A percentile compares a stretch with the other conserved stretches of the same genome.
phyloP scores from a whole-genome alignment of 208 protist species.

The Naegleria lovaniensis region DNA sequence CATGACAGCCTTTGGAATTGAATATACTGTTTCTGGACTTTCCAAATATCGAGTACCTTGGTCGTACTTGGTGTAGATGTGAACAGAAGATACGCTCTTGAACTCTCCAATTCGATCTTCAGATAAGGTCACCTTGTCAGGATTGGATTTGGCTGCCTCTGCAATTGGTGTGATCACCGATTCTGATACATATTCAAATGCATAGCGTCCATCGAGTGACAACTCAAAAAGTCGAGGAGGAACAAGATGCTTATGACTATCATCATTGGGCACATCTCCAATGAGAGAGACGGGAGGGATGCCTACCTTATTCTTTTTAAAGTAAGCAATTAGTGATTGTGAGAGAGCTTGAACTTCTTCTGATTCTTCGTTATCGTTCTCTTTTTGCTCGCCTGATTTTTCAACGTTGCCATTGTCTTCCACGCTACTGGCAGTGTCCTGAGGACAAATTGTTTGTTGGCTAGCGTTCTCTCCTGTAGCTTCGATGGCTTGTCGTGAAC shows the following conservation, averaged over 20 bases:
- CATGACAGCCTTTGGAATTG: neutral
- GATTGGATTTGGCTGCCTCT: neutral
- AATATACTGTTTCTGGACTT: neutral
- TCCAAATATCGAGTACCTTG: neutral
- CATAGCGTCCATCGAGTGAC: neutral
- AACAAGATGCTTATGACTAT: neutral
- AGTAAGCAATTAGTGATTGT: neutral
- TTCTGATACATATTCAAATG: neutral
- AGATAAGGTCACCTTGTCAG: neutral
- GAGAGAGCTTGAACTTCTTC: neutral
- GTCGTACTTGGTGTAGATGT: neutral
- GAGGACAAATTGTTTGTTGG: no score
- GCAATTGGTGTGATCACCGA: neutral
- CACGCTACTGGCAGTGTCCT: no score
- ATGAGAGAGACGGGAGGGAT: neutral
- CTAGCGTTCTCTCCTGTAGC: neutral
- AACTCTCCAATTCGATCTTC: neutral
- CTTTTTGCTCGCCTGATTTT: no score
- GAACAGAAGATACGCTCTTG: neutral
- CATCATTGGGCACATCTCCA: neutral
- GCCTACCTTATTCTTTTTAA: neutral
- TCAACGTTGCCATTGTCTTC: no score
- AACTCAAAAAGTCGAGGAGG: neutral
- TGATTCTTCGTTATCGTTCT: neutral
- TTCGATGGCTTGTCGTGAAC: no score